Evolutionary conservation across 2,329 filamentous ascomycete genomes (phyloP).

Genomic region (Ascochyta fabae): DNA sequence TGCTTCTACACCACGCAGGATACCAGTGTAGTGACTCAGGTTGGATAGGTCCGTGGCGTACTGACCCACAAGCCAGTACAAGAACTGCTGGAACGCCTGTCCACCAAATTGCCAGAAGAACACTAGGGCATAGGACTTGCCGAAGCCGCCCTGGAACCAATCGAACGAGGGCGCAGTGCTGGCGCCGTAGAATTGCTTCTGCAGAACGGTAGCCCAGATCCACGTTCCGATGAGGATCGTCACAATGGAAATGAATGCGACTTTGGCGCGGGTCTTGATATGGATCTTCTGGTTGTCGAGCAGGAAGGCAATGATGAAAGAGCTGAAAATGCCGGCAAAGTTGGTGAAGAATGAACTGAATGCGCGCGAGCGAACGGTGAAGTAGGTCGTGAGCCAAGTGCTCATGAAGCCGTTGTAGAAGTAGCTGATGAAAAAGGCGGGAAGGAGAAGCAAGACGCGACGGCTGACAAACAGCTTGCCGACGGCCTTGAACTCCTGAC

Average conservation of each 20-base stretch:
- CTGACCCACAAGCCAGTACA: constrained; percentile 48
- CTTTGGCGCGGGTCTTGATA: constrained; percentile 43
- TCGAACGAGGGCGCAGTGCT: constrained; percentile 37
- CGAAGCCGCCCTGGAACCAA: constrained; percentile 45
- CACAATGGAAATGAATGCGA: constrained; percentile 39
- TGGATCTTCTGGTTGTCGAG: constrained; percentile 43
- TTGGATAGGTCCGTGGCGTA: constrained; percentile 43
- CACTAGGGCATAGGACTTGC: constrained; percentile 41
- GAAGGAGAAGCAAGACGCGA: constrained; percentile 41
- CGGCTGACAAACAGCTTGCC: constrained; percentile 40
- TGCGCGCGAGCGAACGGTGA: constrained; percentile 44
- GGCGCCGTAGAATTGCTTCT: constrained; percentile 43
- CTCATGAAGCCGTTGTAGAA: constrained; percentile 48
- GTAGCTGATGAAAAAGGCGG: constrained; percentile 49
- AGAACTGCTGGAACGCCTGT: constrained; percentile 47
- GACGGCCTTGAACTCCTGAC: constrained; percentile 40
- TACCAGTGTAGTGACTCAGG: constrained; percentile 44
- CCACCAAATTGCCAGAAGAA: constrained; percentile 49
- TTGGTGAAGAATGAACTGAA: constrained; percentile 48
- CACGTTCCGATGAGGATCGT: constrained; percentile 42
- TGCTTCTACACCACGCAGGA: constrained; percentile 44
- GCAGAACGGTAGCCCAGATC: constrained; percentile 46
- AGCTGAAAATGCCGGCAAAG: constrained; percentile 46
- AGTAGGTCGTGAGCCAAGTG: constrained; percentile 46
- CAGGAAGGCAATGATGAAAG: constrained; percentile 43